Percentiles rank a stretch among this genome's conserved stretches.
These are phyloP conservation scores for Pleurotus djamor DNA, from an alignment of 768 basidiomycete species.

Conservation along the genomic window DNA sequence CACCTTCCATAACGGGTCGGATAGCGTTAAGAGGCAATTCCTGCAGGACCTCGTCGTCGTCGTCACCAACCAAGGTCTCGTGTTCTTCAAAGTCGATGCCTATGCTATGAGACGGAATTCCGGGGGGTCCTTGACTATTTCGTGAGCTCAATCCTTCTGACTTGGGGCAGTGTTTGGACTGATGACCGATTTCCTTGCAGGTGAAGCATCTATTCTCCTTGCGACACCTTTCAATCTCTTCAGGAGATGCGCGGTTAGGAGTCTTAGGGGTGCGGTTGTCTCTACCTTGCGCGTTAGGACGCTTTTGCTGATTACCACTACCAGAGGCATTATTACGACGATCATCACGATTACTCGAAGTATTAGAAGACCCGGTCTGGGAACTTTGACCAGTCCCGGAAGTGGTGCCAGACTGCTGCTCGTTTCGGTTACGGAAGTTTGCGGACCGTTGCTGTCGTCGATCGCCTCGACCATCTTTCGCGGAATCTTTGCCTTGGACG, in stretches of 20 bases:
- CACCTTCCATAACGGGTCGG: neutral
- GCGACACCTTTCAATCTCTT: neutral
- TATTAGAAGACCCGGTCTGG: neutral
- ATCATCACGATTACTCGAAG: neutral
- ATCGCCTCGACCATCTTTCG: neutral
- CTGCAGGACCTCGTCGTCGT: neutral
- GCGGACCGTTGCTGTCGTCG: neutral
- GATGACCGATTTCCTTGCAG: neutral
- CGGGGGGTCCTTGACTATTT: neutral
- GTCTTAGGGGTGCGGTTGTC: neutral
- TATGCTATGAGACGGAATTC: neutral
- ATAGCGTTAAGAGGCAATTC: neutral
- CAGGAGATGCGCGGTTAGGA: neutral
- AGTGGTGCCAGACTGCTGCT: too few species aligned
- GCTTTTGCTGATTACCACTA: too few species aligned
- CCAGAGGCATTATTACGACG: neutral
- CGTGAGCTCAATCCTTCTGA: neutral
- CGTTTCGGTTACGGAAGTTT: neutral
- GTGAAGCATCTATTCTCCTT: neutral
- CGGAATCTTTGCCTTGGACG: neutral
- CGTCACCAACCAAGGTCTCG: neutral
- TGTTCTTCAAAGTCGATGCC: neutral
- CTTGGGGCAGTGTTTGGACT: neutral
- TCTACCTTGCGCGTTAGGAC: too few species aligned
- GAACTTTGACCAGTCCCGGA: too few species aligned